Evolutionary conservation across 305 asterid species (phyloP).

Genomic region (Solanum hybrid): DNA sequence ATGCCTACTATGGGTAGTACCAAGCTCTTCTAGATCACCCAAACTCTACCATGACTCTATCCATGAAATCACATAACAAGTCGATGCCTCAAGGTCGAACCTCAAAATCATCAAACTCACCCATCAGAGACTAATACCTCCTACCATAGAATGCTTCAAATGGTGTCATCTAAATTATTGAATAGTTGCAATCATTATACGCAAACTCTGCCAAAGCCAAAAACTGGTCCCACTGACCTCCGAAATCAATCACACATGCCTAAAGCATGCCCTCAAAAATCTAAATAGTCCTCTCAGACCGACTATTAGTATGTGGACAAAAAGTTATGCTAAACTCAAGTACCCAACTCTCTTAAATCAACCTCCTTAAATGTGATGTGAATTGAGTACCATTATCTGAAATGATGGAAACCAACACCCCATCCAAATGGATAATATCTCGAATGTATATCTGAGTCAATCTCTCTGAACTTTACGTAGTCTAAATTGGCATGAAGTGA

Average conservation of each 20-base stretch:
- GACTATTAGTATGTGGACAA: background rate
- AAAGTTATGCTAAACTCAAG: background rate
- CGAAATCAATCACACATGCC: background rate
- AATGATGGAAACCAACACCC: background rate
- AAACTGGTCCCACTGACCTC: background rate
- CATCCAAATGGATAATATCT: background rate
- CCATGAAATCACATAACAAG: background rate
- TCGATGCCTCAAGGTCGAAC: background rate
- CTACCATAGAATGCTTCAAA: background rate
- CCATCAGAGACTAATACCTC: background rate
- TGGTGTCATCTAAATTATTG: background rate
- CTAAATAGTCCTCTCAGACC: background rate
- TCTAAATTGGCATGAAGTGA: background rate
- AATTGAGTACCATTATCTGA: background rate
- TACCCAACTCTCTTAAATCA: background rate
- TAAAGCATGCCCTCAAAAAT: background rate
- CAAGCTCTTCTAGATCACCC: background rate
- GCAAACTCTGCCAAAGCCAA: background rate
- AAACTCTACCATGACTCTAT: background rate
- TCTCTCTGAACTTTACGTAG: background rate
- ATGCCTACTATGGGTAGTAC: background rate
- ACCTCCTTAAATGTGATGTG: background rate
- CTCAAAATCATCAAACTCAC: background rate
- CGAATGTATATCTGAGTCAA: background rate
- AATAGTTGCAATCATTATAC: background rate